A percentile compares a stretch with the other conserved stretches of the same genome.
These are phyloP conservation scores for Coniochaeta sp. DNA, from an alignment of 2,329 filamentous ascomycete genomes.

Conservation along the genomic window DNA sequence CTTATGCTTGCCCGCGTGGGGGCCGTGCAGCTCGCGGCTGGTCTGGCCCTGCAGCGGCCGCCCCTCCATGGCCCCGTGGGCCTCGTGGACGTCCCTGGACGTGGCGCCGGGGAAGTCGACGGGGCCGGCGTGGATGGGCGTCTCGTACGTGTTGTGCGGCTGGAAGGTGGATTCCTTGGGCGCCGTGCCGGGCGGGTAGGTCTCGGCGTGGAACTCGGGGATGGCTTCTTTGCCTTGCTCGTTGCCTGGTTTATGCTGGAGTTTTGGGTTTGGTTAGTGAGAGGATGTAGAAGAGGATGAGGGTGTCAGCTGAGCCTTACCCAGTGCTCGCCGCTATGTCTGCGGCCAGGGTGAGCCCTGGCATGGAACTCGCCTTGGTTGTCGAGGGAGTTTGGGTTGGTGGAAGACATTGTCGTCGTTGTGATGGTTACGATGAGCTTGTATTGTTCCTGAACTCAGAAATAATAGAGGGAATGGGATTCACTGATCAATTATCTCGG, in stretches of 20 bases:
- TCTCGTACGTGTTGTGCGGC: constrained; percentile 27
- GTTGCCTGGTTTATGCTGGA: constrained; percentile 56
- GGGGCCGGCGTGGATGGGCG: constrained; percentile 14
- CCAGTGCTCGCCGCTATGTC: constrained; percentile 45
- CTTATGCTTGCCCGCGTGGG: constrained; percentile 22
- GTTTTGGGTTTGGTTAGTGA: constrained; percentile 1
- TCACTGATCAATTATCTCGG: no score
- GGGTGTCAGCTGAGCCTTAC: constrained; percentile 29
- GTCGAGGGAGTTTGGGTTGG: constrained; percentile 44
- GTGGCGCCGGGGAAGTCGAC: constrained; percentile 36
- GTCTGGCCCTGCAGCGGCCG: constrained; percentile 36
- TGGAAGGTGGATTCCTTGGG: constrained; percentile 36
- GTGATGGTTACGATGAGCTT: not conserved
- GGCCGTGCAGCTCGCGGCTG: constrained; percentile 30
- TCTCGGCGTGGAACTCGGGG: constrained; percentile 58
- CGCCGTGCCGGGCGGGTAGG: constrained; percentile 54
- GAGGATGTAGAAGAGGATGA: not conserved
- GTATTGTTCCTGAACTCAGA: not conserved
- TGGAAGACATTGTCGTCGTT: not conserved
- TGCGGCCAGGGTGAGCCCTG: constrained; percentile 39
- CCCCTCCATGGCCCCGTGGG: constrained; percentile 25
- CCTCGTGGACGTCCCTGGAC: constrained; percentile 33
- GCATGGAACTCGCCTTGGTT: constrained; percentile 50
- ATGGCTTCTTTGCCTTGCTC: constrained; percentile 50
- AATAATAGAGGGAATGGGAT: no score